phyloP scores from a whole-genome alignment of 1,139 yeast genomes.

The Geotrichum carabidarum region DNA sequence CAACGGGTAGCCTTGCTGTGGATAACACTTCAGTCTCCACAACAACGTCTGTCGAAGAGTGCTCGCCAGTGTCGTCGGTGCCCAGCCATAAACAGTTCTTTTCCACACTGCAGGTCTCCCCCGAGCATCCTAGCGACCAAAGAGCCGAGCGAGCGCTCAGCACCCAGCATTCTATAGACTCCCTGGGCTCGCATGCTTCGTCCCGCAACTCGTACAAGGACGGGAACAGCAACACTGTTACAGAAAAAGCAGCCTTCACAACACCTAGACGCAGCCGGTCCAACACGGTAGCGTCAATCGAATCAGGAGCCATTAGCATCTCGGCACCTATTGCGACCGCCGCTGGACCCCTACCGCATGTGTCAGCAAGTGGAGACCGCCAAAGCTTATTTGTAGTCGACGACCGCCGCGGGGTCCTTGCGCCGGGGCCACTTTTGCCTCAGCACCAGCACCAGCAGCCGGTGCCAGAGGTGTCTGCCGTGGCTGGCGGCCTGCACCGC shows the following conservation, averaged over 20 bases:
- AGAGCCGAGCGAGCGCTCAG: background rate
- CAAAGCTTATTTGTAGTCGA: background rate
- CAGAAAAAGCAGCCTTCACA: background rate
- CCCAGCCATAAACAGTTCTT: background rate
- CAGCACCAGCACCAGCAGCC: background rate
- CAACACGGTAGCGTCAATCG: background rate
- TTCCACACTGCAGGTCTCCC: background rate
- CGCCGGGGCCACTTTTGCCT: background rate
- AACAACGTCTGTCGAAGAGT: conserved; percentile 1
- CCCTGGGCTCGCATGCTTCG: background rate
- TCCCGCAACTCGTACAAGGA: background rate
- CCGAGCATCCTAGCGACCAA: background rate
- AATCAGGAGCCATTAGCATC: background rate
- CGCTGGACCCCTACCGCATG: background rate
- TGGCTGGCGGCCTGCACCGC: background rate
- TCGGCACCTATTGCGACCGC: background rate
- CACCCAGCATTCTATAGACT: conserved; percentile 2
- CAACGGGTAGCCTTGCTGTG: background rate
- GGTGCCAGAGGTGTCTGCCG: background rate
- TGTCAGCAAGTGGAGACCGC: background rate
- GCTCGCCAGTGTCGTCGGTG: background rate
- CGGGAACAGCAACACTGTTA: background rate
- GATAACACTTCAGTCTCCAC: conserved; percentile 6
- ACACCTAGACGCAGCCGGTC: conserved; percentile 2
- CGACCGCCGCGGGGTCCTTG: background rate